Percentiles rank a stretch among this genome's conserved stretches.
Evolutionary conservation across 257 asterid genomes (phyloP).

Genomic region (Penstemon newberryi): DNA sequence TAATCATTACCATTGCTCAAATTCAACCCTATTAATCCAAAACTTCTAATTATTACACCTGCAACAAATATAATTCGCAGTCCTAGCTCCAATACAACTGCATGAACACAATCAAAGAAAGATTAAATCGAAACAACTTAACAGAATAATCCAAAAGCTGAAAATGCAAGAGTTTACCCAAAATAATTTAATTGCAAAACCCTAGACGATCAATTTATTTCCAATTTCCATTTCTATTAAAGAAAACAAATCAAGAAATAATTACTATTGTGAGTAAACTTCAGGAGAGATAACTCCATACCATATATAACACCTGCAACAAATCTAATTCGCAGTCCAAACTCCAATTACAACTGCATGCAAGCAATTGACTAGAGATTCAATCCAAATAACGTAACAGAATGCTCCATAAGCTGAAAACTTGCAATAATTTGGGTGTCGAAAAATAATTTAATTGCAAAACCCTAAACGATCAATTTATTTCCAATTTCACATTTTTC

Average conservation of each 20-base stretch:
- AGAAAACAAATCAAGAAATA: background rate
- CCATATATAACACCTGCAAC: no score
- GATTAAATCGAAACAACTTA: no score
- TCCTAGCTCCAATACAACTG: constrained; percentile 32
- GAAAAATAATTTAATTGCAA: background rate
- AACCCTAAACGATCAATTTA: constrained; percentile 34
- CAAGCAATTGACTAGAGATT: background rate
- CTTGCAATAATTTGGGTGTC: background rate
- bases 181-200: constrained; percentile 20
- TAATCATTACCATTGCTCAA: constrained; percentile 41
- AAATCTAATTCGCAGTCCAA: no score
- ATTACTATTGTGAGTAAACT: background rate
- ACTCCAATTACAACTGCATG: no score
- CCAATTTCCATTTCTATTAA: background rate
- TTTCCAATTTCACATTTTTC: background rate
- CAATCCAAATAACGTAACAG: background rate
- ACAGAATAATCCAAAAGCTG: constrained; percentile 20
- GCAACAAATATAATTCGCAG: constrained; percentile 20
- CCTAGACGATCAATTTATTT: constrained; percentile 24
- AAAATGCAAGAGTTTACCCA: background rate
- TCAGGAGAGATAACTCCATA: constrained; percentile 8
- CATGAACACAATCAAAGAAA: constrained; percentile 24
- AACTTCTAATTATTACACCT: no score
- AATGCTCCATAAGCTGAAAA: background rate
- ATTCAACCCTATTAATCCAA: constrained; percentile 5